Conservation (phyloP, 2,329 filamentous ascomycete genomes). For the Cladophialophora chaetospira region DNA sequence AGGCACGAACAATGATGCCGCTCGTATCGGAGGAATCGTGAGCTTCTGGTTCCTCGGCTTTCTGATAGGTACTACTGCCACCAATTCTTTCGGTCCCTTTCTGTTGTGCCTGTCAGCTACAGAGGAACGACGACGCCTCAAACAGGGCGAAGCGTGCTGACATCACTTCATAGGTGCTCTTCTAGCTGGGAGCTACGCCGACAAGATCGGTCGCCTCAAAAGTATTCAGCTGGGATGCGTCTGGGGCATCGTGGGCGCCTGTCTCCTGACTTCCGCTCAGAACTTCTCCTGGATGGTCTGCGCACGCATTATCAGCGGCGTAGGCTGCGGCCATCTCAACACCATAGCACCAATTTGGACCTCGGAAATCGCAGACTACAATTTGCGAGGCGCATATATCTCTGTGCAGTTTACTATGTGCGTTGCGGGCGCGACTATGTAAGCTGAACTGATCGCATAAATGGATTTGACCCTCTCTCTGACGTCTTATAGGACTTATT, state of each 20-base stretch:
- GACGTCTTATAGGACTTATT: conserved; percentile 33
- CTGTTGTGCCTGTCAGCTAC: too few species aligned
- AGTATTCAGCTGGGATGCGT: conserved; percentile 35
- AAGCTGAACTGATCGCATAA: neutral
- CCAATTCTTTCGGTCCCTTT: too few species aligned
- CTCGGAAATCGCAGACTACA: conserved; percentile 35
- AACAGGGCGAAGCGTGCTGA: neutral
- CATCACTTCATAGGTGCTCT: conserved; percentile 32
- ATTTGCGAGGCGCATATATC: conserved; percentile 34
- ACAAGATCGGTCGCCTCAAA: conserved; percentile 35
- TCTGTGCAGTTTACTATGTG: conserved; percentile 34
- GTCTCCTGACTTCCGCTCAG: conserved; percentile 31
- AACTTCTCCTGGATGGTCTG: conserved; percentile 35
- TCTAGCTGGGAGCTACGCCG: conserved; percentile 34
- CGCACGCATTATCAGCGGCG: conserved; percentile 34
- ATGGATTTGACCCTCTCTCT: neutral
- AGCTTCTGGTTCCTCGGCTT: conserved; percentile 37
- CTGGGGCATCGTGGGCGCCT: conserved; percentile 34
- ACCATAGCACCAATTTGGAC: conserved; percentile 36
- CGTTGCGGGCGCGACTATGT: conserved; percentile 11
- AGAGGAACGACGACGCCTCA: too few species aligned
- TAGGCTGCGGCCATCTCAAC: conserved; percentile 37
- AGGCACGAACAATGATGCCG: conserved; percentile 33
- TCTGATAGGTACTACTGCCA: neutral
- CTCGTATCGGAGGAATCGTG: conserved; percentile 34